Evolutionary conservation across 192 early-diverging fungal genomes (phyloP).

Genomic region (Backusella circina): DNA sequence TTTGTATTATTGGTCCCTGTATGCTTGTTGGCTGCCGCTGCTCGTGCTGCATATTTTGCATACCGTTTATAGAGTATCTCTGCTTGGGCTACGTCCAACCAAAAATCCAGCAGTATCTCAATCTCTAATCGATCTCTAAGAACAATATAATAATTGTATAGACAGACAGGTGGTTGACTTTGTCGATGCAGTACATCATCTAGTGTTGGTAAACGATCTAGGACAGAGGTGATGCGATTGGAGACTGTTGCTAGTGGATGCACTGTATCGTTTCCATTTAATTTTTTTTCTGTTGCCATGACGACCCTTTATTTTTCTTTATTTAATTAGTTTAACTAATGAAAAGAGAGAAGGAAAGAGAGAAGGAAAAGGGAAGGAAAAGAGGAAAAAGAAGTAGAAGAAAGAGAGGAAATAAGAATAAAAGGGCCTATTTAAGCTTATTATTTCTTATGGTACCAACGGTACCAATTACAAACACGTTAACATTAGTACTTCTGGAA

Average conservation of each 20-base stretch:
- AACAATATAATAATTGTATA: conserved; percentile 74
- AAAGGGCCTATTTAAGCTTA: too few species aligned
- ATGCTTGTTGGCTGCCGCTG: background rate
- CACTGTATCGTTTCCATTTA: conserved; percentile 5
- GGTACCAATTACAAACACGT: too few species aligned
- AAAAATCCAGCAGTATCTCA: conserved; percentile 71
- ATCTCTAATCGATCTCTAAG: conserved; percentile 58
- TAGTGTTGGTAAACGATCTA: conserved; percentile 55
- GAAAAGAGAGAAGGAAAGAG: background rate
- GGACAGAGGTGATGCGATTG: background rate
- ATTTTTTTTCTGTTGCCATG: background rate
- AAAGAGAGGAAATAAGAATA: background rate
- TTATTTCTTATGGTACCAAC: too few species aligned
- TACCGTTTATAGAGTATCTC: conserved; percentile 60
- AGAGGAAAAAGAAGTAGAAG: background rate
- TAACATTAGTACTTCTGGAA: too few species aligned
- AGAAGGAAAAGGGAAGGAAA: background rate
- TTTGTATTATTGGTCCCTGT: background rate
- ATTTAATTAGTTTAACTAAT: background rate
- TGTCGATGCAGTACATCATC: conserved; percentile 65
- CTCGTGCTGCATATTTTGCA: conserved; percentile 22
- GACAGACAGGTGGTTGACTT: conserved; percentile 64
- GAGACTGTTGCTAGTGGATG: conserved; percentile 7
- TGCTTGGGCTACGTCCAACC: conserved; percentile 69
- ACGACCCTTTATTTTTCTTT: background rate